phyloP scores from a whole-genome alignment of 495 filamentous ascomycete genomes.

The Daldinia loculata region DNA sequence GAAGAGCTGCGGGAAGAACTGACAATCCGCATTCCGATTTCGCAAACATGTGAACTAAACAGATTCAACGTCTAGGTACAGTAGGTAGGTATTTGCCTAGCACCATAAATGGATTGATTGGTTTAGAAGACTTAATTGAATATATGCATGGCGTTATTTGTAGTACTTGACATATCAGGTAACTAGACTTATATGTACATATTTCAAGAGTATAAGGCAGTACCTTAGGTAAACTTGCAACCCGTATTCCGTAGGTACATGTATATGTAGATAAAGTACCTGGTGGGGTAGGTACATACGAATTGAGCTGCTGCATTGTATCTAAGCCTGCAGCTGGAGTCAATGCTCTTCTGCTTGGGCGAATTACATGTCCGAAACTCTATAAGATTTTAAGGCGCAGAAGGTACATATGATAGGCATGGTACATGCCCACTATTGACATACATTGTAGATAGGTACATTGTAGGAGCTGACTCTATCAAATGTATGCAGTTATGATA shows the following conservation, averaged over 20 bases:
- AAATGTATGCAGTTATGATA: not conserved
- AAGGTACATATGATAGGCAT: not conserved
- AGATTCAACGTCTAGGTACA: not conserved
- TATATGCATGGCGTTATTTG: not conserved
- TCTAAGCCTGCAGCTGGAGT: not conserved
- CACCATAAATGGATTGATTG: not conserved
- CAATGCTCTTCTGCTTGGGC: not conserved
- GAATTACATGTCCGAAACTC: not conserved
- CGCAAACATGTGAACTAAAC: conserved; percentile 30
- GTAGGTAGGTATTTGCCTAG: not conserved
- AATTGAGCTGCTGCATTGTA: not conserved
- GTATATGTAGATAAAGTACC: no score
- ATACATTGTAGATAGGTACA: no score
- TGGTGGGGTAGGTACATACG: not conserved
- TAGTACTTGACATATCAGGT: not conserved
- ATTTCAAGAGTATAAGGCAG: not conserved
- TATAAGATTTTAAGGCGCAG: conserved; percentile 4
- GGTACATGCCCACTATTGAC: not conserved
- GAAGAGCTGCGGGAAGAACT: conserved; percentile 30
- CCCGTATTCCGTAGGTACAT: not conserved
- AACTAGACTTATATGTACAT: not conserved
- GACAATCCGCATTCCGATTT: conserved; percentile 33
- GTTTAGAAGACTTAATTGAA: not conserved
- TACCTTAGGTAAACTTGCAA: not conserved
- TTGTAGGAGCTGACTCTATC: not conserved